Evolutionary conservation across 2,329 filamentous ascomycete genomes (phyloP).

Genomic region (Colletotrichum salicis): DNA sequence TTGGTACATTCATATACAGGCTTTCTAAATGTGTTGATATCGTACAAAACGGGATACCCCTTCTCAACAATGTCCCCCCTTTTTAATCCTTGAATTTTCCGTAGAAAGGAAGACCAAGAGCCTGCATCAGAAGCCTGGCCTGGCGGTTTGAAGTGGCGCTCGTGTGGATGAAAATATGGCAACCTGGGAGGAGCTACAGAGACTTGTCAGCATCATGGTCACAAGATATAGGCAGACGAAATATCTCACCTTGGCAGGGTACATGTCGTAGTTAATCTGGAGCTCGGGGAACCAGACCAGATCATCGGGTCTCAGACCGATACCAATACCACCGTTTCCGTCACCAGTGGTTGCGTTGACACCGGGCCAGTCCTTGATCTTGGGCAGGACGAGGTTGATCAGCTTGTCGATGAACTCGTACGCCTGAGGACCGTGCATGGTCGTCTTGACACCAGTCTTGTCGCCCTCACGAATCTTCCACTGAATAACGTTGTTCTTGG

Average conservation of each 20-base stretch:
- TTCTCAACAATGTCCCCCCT: neutral
- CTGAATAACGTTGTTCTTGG: slow-evolving; percentile 75
- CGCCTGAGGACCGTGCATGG: slow-evolving; percentile 81
- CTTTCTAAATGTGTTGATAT: slow-evolving; percentile 30
- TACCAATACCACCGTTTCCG: slow-evolving; percentile 85
- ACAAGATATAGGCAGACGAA: slow-evolving; percentile 51
- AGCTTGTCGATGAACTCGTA: slow-evolving; percentile 92
- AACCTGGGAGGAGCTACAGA: slow-evolving; percentile 79
- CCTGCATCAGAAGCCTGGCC: slow-evolving; percentile 74
- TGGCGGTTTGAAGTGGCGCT: slow-evolving; percentile 87
- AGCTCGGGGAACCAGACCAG: slow-evolving; percentile 92
- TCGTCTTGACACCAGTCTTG: slow-evolving; percentile 79
- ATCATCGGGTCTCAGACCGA: slow-evolving; percentile 80
- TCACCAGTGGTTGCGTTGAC: slow-evolving; percentile 76
- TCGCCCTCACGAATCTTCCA: slow-evolving; percentile 81
- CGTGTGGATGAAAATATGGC: slow-evolving; percentile 85
- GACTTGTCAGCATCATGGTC: slow-evolving; percentile 57
- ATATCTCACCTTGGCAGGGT: slow-evolving; percentile 56
- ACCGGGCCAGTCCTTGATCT: slow-evolving; percentile 95
- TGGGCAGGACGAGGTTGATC: slow-evolving; percentile 89
- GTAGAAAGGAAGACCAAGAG: slow-evolving; percentile 73
- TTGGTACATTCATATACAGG: slow-evolving; percentile 36
- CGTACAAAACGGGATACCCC: slow-evolving; percentile 21
- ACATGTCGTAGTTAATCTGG: slow-evolving; percentile 89
- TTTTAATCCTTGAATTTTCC: slow-evolving; percentile 69